Percentiles rank a stretch among this genome's conserved stretches.
Evolutionary conservation across 2,329 filamentous ascomycete species (phyloP).

Genomic region (Zalaria sp.): DNA sequence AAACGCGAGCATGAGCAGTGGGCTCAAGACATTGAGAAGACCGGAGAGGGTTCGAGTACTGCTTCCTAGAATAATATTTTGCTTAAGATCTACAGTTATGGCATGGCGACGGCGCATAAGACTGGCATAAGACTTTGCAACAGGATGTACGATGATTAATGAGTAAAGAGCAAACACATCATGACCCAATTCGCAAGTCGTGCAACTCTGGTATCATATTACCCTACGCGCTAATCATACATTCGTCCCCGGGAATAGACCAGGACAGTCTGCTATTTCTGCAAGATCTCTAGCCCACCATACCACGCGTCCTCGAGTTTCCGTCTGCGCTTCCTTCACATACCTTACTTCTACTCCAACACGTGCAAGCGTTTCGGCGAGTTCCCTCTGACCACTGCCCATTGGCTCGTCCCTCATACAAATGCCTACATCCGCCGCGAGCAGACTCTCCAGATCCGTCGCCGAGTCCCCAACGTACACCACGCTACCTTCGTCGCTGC

Average conservation of each 20-base stretch:
- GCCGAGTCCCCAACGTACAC: conserved; percentile 34
- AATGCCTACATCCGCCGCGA: conserved; percentile 30
- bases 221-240: too few species aligned
- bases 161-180: too few species aligned
- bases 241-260: too few species aligned
- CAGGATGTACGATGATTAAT: too few species aligned
- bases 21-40: conserved; percentile 14
- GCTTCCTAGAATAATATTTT: too few species aligned
- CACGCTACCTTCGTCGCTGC: conserved; percentile 7
- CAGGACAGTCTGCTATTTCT: neutral
- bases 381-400: conserved; percentile 17
- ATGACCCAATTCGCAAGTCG: too few species aligned
- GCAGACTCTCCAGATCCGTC: conserved; percentile 32
- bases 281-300: neutral
- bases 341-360: neutral
- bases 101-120: too few species aligned
- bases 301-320: neutral
- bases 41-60: too few species aligned
- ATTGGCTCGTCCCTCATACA: conserved; percentile 27
- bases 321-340: neutral
- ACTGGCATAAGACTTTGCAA: too few species aligned
- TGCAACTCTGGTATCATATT: too few species aligned
- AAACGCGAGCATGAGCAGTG: conserved; percentile 19
- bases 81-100: too few species aligned
- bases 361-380: conserved; percentile 20